Conservation (phyloP, 2,329 filamentous ascomycete species). For the Bretziella fagacearum region DNA sequence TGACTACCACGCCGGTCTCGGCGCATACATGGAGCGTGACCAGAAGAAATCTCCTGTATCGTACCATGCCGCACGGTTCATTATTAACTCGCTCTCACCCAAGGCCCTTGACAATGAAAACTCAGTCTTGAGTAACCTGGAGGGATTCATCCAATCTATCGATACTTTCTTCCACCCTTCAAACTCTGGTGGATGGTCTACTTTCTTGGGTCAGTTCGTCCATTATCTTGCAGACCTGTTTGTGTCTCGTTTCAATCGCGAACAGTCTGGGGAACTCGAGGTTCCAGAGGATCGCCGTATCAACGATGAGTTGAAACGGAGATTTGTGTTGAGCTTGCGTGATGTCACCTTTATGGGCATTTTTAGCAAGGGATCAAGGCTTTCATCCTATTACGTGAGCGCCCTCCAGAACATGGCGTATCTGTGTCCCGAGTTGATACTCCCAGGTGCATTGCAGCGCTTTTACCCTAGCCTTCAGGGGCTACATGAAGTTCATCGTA, state of each 20-base stretch:
- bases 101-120: conserved; percentile 57
- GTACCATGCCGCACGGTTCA: conserved; percentile 84
- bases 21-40: conserved; percentile 77
- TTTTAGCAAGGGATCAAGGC: conserved; percentile 84
- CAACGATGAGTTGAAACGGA: conserved; percentile 61
- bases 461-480: conserved; percentile 97
- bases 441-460: conserved; percentile 82
- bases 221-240: conserved; percentile 92
- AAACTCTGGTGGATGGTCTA: conserved; percentile 85
- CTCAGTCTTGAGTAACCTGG: conserved; percentile 69
- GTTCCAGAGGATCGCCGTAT: conserved; percentile 65
- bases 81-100: conserved; percentile 84
- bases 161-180: conserved; percentile 99
- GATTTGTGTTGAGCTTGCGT: conserved; percentile 75
- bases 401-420: conserved; percentile 80
- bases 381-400: conserved; percentile 81
- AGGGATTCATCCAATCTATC: conserved; percentile 82
- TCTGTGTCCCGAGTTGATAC: conserved; percentile 75
- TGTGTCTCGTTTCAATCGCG: conserved; percentile 92
- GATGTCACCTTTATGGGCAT: conserved; percentile 98
- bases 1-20: conserved; percentile 69
- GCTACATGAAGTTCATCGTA: conserved; percentile 89
- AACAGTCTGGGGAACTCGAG: conserved; percentile 82
- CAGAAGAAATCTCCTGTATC: conserved; percentile 81
- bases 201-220: conserved; percentile 72